Base-by-base conservation (phyloP, 106 monocot species). In the Dendrobium nobile region DNA sequence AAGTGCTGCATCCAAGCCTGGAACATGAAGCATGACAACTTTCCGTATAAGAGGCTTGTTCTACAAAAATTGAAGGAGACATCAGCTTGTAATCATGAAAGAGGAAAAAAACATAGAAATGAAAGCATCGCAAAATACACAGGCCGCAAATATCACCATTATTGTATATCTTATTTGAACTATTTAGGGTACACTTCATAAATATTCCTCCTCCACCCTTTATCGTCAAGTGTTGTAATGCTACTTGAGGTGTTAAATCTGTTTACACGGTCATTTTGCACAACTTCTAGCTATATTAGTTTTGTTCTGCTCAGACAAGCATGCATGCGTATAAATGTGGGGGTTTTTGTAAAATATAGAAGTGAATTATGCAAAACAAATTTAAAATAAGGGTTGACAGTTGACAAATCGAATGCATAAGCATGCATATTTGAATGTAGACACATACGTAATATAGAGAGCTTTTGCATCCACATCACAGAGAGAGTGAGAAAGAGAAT, bases 1-100 rank as follows among this genome's bases (percentile, higher is more conserved):
- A 31, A 98, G 84, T 75, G 94, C 91, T 45, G 98, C 98, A 90
- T 98, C 98, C 64, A 98, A 84, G 70, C 98, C 94, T 70, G 98
- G 98, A 86, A 95, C 84, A 86, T 93, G 87, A 31, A 95, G 89
- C 61, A 95, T 88, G 40, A 98, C 81, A 76, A 93, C 94, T 88
- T 97, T 97, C 82, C 80, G 83, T 82, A 98, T 90, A 85, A 94
- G 89, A 48, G 94, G 91, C 80, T 91, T 98, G 73, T 95, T 95
- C 94, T 95, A 89, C 80, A 85, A 47, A 77, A 51, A 70, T 82
- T 56, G 78, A 76, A 81, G 31, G 59, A 18, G 16, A 2, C 9
- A 74, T 87, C 37, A 81, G 73, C 11, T 20, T 47, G 74, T 61
- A 43, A 42, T 45, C 61, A 76, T 17, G 45, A 43, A 72, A 40